These are phyloP conservation scores for Geotrichum cucujoidarum DNA, from an alignment of 1,139 yeast species.

Conservation along the genomic window DNA sequence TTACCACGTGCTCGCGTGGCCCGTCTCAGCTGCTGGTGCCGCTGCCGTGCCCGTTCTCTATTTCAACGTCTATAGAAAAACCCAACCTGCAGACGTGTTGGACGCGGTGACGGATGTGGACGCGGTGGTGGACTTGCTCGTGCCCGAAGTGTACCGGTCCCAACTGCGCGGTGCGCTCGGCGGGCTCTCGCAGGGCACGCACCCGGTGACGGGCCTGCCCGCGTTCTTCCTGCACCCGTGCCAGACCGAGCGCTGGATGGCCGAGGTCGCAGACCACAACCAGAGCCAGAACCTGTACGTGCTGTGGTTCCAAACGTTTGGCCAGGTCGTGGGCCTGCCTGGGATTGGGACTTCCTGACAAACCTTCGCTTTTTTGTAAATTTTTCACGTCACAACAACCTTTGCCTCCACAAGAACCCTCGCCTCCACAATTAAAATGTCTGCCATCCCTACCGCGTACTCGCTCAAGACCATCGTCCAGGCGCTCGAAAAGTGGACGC, in stretches of 20 bases:
- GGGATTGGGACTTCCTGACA: not conserved
- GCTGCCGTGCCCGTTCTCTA: slow-evolving; percentile 33
- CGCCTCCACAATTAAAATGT: slow-evolving; percentile 2
- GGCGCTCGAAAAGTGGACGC: slow-evolving; percentile 27
- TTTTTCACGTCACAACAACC: too few species aligned
- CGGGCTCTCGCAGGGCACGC: slow-evolving; percentile 33
- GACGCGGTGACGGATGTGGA: slow-evolving; percentile 23
- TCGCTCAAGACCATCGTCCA: slow-evolving; percentile 23
- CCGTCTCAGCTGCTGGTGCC: slow-evolving; percentile 18
- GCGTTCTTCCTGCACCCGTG: slow-evolving; percentile 40
- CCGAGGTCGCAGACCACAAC: slow-evolving; percentile 12
- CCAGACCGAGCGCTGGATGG: slow-evolving; percentile 30
- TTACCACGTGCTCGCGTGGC: slow-evolving; percentile 32
- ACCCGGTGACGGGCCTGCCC: slow-evolving; percentile 35
- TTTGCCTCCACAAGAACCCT: too few species aligned
- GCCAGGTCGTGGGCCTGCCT: slow-evolving; percentile 24
- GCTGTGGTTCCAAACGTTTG: slow-evolving; percentile 31
- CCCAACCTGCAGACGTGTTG: not conserved
- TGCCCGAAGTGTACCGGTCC: slow-evolving; percentile 15
- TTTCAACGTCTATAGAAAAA: slow-evolving; percentile 27
- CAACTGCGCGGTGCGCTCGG: slow-evolving; percentile 3
- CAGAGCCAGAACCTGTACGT: not conserved
- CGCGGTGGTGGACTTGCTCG: slow-evolving; percentile 19
- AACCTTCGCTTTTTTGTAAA: too few species aligned
- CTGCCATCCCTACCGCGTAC: slow-evolving; percentile 21